phyloP scores from a whole-genome alignment of 2,329 filamentous ascomycete species.

The Penicillium sp. region DNA sequence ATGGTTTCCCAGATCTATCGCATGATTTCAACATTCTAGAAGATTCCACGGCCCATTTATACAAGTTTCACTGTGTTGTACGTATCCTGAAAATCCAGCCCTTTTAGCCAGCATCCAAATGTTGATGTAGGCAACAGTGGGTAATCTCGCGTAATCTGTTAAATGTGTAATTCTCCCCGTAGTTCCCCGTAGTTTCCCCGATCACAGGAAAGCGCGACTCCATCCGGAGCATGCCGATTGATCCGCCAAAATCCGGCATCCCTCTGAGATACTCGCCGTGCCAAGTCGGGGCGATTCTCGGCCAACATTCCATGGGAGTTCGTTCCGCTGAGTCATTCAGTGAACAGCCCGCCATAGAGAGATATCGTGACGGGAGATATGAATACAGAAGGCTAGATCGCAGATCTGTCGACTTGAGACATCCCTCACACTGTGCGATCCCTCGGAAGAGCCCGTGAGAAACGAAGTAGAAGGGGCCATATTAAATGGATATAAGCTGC shows the following conservation, averaged over 20 bases:
- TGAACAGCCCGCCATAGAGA: neutral
- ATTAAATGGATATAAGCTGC: neutral
- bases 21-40: too few species aligned
- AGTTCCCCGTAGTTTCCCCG: neutral
- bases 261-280: neutral
- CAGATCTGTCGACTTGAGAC: neutral
- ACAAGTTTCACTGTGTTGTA: too few species aligned
- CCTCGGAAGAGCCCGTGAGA: neutral
- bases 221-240: neutral
- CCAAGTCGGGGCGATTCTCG: slow-evolving; percentile 2
- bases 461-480: neutral
- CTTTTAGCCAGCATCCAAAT: neutral
- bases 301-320: neutral
- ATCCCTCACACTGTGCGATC: neutral
- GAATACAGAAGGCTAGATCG: neutral
- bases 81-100: neutral
- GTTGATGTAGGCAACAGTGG: neutral
- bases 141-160: neutral
- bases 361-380: neutral
- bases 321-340: neutral
- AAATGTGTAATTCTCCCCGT: neutral
- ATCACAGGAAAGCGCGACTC: neutral
- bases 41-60: too few species aligned
- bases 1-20: too few species aligned
- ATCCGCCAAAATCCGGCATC: neutral